Conservation (phyloP, 2,329 filamentous ascomycete genomes). For the Penicillium hesseltinei region DNA sequence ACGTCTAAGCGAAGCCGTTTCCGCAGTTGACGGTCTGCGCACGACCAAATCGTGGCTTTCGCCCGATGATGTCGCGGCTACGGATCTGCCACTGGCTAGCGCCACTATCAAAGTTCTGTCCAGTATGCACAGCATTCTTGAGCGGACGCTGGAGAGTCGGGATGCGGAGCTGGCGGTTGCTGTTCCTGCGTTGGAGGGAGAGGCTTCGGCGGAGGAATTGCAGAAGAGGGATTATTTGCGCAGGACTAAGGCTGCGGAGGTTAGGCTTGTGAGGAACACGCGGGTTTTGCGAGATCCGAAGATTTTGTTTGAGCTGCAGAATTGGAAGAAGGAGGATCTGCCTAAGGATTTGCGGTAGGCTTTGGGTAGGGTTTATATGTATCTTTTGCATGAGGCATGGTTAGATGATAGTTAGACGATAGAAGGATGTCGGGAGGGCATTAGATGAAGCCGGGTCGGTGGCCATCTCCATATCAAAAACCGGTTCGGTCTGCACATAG, state of each 20-base stretch:
- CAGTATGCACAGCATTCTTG: slow-evolving; percentile 85
- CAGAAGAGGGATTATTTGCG: slow-evolving; percentile 64
- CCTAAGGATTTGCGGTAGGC: slow-evolving; percentile 21
- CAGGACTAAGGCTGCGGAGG: slow-evolving; percentile 80
- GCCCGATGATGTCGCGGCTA: slow-evolving; percentile 65
- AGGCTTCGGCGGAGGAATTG: slow-evolving; percentile 45
- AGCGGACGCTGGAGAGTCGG: slow-evolving; percentile 64
- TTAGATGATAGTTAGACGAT: slow-evolving; percentile 2
- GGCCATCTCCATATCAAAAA: background rate
- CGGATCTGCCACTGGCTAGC: slow-evolving; percentile 75
- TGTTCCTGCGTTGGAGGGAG: slow-evolving; percentile 20
- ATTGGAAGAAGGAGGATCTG: slow-evolving; percentile 34
- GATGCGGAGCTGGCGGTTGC: slow-evolving; percentile 58
- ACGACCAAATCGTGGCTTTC: slow-evolving; percentile 69
- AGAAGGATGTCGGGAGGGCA: background rate
- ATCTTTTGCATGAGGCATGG: background rate
- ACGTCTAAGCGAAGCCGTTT: slow-evolving; percentile 79
- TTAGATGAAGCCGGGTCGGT: background rate
- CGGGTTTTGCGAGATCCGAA: slow-evolving; percentile 65
- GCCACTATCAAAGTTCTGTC: slow-evolving; percentile 84
- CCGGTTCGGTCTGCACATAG: slow-evolving; percentile 11
- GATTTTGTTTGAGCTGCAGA: slow-evolving; percentile 60
- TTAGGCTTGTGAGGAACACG: slow-evolving; percentile 76
- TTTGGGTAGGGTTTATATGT: background rate
- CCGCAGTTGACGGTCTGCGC: slow-evolving; percentile 50